Evolutionary conservation across 2,329 filamentous ascomycete genomes (phyloP), one percentile per base, ranked within the genome.

Genomic region (Venturia effusa): DNA sequence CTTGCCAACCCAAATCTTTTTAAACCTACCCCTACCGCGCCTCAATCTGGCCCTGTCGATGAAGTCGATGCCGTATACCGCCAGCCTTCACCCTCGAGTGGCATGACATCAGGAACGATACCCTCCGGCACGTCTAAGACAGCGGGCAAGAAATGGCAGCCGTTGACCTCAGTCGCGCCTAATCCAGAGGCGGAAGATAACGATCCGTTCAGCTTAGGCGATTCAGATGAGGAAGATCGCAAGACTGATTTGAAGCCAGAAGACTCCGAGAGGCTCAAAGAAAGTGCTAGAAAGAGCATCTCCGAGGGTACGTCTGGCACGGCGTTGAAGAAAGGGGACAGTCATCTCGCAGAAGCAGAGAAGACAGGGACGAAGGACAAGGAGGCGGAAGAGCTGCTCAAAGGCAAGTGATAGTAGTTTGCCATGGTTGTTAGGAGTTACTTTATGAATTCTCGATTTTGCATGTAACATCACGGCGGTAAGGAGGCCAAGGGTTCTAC

Each of bases 171-270:
- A 0, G 86, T 97, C 17, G 90, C 95, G 67, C 91, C 92, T 0
- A 88, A 84, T 67, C 92, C 93, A 17, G 88, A 96, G 66, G 82
- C 84, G 22, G 92, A 77, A 27, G 79, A 97, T 69, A 93, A 96
- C 70, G 94, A 99, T 72, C 94, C 94, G 0, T 99, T 99, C 77
- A 97, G 92, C 71, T 82, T 99, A 17, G 94, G 94, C 5, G 93
- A 97, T 70, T 96, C 91, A 71, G 92, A 96, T 68, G 94, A 99
- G 75, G 61, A 63, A 81, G 76, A 79, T 19, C 94, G 92, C 77
- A 81, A 83, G 59, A 87, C 86, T 73, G 84, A 86, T 64, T 70
- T 79, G 59, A 79, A 80, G 64, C 74, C 81, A 62, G 81, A 86
- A 65, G 81, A 80, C 65, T 80, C 73, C 1, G 78, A 79, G 69